phyloP scores from a whole-genome alignment of 345 rosid species.

The Mallotus nudiflorus region DNA sequence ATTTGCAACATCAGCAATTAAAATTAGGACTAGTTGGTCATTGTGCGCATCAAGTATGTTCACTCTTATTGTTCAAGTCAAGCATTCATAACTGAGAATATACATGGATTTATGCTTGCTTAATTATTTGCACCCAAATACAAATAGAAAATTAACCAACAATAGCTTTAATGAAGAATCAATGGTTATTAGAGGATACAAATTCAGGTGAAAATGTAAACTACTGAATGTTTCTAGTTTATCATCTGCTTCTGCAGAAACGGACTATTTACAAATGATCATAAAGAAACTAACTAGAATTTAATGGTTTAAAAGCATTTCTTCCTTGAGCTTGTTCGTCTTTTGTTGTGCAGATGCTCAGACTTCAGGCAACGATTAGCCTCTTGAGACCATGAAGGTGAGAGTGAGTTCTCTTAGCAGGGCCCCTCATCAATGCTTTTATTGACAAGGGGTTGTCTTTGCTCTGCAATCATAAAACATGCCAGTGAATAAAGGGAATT shows the following conservation, averaged over 20 bases:
- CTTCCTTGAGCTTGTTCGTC: background rate
- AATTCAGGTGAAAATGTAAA: background rate
- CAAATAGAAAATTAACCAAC: too few relatives aligned
- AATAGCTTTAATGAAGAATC: background rate
- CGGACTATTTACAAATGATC: slow-evolving; percentile 7
- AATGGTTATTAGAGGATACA: background rate
- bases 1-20: too few relatives aligned
- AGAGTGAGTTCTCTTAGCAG: slow-evolving; percentile 17
- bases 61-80: too few relatives aligned
- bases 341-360: background rate
- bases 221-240: background rate
- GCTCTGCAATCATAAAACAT: slow-evolving; percentile 24
- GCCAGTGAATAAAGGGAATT: background rate
- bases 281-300: background rate
- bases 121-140: background rate
- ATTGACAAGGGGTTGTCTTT: slow-evolving; percentile 28
- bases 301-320: background rate
- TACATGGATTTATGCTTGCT: background rate
- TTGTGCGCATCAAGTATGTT: too few relatives aligned
- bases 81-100: too few relatives aligned
- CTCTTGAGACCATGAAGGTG: background rate
- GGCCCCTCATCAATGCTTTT: slow-evolving; percentile 19
- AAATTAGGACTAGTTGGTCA: too few relatives aligned
- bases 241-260: background rate
- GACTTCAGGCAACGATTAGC: background rate